Base-by-base conservation (phyloP, 257 asterid species). In the Capsicum rhomboideum region DNA sequence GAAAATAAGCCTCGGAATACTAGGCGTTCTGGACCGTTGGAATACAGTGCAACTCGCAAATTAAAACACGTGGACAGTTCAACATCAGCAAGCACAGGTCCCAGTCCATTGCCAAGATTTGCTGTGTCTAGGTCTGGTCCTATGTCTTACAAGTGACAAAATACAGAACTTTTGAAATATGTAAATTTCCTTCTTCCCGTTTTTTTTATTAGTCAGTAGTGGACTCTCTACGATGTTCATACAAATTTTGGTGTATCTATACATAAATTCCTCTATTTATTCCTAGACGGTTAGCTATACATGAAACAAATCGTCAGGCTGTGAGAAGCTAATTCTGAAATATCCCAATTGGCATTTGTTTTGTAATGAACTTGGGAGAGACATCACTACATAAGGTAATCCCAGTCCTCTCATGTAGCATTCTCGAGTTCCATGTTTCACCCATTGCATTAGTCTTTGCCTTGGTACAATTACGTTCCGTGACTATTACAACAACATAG, bases 71-170 rank as follows among this genome's bases (percentile, higher is more conserved):
- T 82, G 1, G 98, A 93, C 82, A 97, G 98, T 50, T 97, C 99
- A 31, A 86, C 98, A 21, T 93, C 99, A 8, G 88, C 92, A 72
- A 92, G 94, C 93, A 93, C 92, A 14, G 97, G 98, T 31, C 97
- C 97, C 37, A 94, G 99, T 83, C 97, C 98, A 14, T 85, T 96
- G 93, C 98, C 99, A 14, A 95, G 97, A 87, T 95, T 95, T 86
- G 98, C 97, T 21, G 92, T 92, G 85, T 97, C 99, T 17, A 97
- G 98, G 86, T 95, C 99, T 20, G 98, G 98, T 85, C 98, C 99
- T 54, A 86, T 95, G 83, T 91, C 95, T 14, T 95, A 93, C 87
- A 93, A 93, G 86, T 94, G 68, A 23, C 17, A 84, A 85, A 37
- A 34, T 44, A n/a, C 64, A 66, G 34, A 82, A 23, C 80, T 81